Conservation (phyloP, 1,284 basidiomycete genomes). For the Amylostereum areolatum region DNA sequence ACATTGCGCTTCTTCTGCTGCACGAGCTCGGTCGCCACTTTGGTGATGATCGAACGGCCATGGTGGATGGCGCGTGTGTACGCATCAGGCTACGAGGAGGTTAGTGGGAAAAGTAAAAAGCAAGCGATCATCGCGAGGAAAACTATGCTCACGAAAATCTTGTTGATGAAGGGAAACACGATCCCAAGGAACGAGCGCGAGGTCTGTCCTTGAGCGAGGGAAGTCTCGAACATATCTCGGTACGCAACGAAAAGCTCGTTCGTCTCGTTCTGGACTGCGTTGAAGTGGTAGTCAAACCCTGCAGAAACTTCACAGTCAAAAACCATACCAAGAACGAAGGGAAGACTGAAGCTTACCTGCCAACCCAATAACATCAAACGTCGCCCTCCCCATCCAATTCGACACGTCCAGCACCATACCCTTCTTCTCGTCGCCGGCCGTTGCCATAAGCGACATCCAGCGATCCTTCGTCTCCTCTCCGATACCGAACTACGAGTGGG, state of each 20-base stretch:
- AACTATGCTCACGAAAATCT: conserved; percentile 47
- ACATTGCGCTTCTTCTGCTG: conserved; percentile 69
- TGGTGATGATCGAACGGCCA: conserved; percentile 56
- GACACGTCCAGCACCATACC: conserved; percentile 52
- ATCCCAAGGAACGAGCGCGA: conserved; percentile 44
- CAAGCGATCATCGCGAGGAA: neutral
- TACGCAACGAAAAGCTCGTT: conserved; percentile 74
- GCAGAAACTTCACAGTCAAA: neutral
- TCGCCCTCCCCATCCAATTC: conserved; percentile 69
- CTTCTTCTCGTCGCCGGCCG: conserved; percentile 9
- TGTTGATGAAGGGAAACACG: conserved; percentile 54
- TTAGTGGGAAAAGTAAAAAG: neutral
- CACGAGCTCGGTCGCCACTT: conserved; percentile 63
- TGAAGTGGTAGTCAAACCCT: conserved; percentile 79
- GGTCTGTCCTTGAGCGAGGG: conserved; percentile 48
- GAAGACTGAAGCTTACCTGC: conserved; percentile 40
- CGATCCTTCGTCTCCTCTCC: conserved; percentile 55
- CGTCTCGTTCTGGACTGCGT: conserved; percentile 67
- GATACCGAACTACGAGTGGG: conserved; percentile 64
- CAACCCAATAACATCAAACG: conserved; percentile 76
- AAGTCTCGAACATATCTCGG: conserved; percentile 75
- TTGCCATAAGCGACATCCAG: conserved; percentile 44
- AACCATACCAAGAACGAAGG: conserved; percentile 3
- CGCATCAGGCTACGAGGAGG: conserved; percentile 44
- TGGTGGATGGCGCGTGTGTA: conserved; percentile 41